These are phyloP conservation scores for Hymenoscyphus scutula DNA, from an alignment of 2,329 filamentous ascomycete species.

Conservation along the genomic window DNA sequence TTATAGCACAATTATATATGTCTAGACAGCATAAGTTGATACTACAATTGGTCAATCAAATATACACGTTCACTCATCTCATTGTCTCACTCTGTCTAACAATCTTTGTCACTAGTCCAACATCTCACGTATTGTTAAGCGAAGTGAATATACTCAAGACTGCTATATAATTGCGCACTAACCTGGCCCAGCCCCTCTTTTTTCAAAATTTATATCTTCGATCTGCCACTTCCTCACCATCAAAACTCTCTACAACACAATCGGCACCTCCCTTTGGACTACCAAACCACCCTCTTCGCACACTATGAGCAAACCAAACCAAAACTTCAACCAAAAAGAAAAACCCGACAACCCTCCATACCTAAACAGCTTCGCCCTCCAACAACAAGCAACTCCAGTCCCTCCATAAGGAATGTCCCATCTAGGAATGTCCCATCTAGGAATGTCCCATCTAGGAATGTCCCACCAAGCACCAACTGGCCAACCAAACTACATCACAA, in stretches of 20 bases:
- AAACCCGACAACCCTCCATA: neutral
- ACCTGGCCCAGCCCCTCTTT: neutral
- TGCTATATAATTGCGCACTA: neutral
- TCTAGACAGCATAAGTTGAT: too few species aligned
- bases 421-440: neutral
- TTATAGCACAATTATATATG: too few species aligned
- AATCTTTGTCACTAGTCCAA: neutral
- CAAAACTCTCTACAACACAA: neutral
- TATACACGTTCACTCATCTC: neutral
- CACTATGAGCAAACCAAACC: constrained; percentile 3
- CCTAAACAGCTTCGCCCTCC: neutral
- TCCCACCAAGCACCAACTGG: neutral
- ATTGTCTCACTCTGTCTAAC: neutral
- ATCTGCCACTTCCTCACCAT: neutral
- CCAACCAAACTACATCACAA: neutral
- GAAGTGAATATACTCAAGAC: neutral
- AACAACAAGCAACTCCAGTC: neutral
- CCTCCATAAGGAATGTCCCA: neutral
- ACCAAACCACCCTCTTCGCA: neutral
- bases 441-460: neutral
- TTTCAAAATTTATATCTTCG: neutral
- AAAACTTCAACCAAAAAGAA: neutral
- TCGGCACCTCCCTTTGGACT: neutral
- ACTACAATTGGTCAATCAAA: too few species aligned
- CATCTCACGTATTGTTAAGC: neutral